A percentile compares a stretch with the other conserved stretches of the same genome.
Conservation (phyloP, 2,329 filamentous ascomycete genomes). For the Colletotrichum simmondsii region DNA sequence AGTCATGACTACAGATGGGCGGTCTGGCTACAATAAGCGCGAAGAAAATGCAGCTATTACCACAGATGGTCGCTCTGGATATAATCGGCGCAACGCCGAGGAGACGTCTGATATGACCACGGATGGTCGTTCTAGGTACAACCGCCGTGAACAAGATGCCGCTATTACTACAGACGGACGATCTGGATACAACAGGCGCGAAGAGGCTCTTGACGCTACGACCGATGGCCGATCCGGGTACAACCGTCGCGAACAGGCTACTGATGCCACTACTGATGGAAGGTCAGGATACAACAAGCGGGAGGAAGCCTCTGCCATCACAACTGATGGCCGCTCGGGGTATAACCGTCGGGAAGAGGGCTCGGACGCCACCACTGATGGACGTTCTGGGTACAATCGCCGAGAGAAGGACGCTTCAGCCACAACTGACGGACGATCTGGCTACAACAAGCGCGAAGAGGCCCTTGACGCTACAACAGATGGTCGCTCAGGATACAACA, state of each 20-base stretch:
- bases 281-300: not conserved
- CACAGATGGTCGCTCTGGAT: not conserved
- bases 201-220: not conserved
- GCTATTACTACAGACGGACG: not conserved
- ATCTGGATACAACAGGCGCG: not conserved
- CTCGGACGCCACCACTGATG: not conserved
- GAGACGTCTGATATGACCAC: not conserved
- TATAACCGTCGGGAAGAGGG: not conserved
- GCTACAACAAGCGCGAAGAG: not conserved
- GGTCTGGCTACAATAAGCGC: no score
- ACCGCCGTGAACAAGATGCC: not conserved
- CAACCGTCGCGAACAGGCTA: not conserved
- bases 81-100: not conserved
- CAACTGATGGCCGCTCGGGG: not conserved
- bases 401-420: no score
- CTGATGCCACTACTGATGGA: not conserved
- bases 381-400: not conserved
- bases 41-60: not conserved
- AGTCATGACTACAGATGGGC: not conserved
- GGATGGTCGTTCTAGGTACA: not conserved
- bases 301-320: not conserved
- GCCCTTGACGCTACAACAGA: not conserved
- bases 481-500: not conserved
- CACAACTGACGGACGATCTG: not conserved
- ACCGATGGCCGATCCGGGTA: not conserved